Evolutionary conservation across 2,329 filamentous ascomycete species (phyloP).

Genomic region (Monascus ruber): DNA sequence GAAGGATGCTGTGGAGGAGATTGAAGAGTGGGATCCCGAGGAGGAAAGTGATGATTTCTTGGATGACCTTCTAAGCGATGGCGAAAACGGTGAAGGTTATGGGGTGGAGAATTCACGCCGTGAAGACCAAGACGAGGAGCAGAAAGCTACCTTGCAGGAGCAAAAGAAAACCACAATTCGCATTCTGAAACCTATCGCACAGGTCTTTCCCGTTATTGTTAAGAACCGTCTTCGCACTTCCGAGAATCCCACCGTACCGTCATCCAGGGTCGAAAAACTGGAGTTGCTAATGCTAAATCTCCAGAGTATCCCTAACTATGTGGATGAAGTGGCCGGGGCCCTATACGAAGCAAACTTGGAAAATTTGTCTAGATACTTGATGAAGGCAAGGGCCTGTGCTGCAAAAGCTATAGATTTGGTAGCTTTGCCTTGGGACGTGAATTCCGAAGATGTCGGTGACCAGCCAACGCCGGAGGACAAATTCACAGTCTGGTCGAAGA

Average conservation of each 20-base stretch:
- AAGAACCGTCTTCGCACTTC: conserved; percentile 29
- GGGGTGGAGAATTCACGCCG: neutral
- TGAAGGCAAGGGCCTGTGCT: conserved; percentile 32
- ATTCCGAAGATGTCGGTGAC: conserved; percentile 45
- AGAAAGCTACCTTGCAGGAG: conserved; percentile 23
- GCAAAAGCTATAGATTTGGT: conserved; percentile 61
- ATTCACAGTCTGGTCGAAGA: conserved; percentile 65
- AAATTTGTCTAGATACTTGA: conserved; percentile 21
- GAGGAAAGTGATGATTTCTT: conserved; percentile 48
- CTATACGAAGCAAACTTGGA: conserved; percentile 32
- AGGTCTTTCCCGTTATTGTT: conserved; percentile 34
- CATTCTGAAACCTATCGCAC: conserved; percentile 31
- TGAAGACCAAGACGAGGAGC: conserved; percentile 4
- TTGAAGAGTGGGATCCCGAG: conserved; percentile 79
- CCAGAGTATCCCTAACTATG: conserved; percentile 26
- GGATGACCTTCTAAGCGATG: conserved; percentile 23
- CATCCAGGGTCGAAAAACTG: conserved; percentile 13
- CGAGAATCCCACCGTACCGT: conserved; percentile 8
- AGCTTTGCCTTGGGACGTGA: conserved; percentile 59
- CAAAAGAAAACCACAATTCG: conserved; percentile 33
- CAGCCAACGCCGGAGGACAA: conserved; percentile 53
- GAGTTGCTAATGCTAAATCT: conserved; percentile 24
- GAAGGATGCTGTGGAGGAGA: conserved; percentile 71
- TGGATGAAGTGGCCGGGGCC: conserved; percentile 36
- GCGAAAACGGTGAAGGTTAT: conserved; percentile 5